Evolutionary conservation across 2,329 filamentous ascomycete genomes (phyloP), one percentile per base, ranked within the genome.

Genomic region (Aspergillus sp.): DNA sequence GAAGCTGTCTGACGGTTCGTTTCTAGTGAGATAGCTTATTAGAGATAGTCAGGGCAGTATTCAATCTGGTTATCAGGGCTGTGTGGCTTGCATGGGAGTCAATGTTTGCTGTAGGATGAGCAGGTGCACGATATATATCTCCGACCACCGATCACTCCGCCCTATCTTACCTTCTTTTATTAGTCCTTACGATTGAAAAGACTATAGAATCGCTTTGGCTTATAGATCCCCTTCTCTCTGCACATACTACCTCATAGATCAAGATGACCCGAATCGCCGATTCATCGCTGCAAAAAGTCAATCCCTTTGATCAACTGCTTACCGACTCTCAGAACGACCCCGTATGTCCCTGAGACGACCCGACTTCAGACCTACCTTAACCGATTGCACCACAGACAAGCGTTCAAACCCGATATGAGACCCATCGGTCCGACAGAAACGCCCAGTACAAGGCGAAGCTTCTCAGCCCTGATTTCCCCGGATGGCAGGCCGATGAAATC

Each of bases 251-350:
- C 35, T 19, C 32, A 20, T n/a, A 14, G 19, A 35, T 2, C 33
- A 45, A 19, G 9, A 59, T 62, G 56, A 16, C 50, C 7, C 40
- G 49, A 13, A 30, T 54, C 30, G 35, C 35, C 1, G 10, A 20
- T 1, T 7, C 11, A 45, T 10, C 7, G 2, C 17, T 47, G 11
- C n/a, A 56, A 42, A 26, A 40, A 38, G 32, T 20, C 20, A 95
- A 94, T 60, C 90, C 89, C 1, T 94, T 92, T 67, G 80, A 89
- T 59, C 83, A 85, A 16, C 74, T 95, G 53, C 88, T 95, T 53
- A 70, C 80, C 40, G 80, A 82, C 9, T 90, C 86, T 65, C 72
- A 84, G 45, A 76, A 87, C 67, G 77, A 89, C 59, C 75, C 84
- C 49, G 89, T 93, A 78, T 65, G 80, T 70, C 6, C 17, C 30